These are phyloP conservation scores for Pseudozyma sp. DNA, from an alignment of 1,284 basidiomycete genomes.

Conservation along the genomic window DNA sequence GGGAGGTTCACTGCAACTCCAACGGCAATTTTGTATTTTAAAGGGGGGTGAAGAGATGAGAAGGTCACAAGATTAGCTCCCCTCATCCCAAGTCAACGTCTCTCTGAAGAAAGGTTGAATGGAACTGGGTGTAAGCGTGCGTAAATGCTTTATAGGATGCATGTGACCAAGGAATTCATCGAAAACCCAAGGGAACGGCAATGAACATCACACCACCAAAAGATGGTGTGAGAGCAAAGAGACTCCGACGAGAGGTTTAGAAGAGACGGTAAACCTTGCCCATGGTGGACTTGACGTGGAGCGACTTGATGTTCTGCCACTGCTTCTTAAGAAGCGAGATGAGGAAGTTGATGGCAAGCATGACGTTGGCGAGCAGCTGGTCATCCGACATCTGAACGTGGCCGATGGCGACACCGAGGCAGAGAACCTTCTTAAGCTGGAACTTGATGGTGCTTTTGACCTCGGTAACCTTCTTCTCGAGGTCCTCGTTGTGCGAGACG, in stretches of 20 bases:
- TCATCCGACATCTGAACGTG: slow-evolving; percentile 98
- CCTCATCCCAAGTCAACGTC: slow-evolving; percentile 49
- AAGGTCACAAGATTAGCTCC: slow-evolving; percentile 54
- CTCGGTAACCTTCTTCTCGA: slow-evolving; percentile 90
- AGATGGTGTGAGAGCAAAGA: background rate
- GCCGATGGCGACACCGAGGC: slow-evolving; percentile 97
- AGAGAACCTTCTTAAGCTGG: slow-evolving; percentile 91
- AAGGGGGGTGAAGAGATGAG: slow-evolving; percentile 20
- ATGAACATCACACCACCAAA: background rate
- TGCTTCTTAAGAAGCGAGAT: slow-evolving; percentile 99
- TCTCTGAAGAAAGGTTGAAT: slow-evolving; percentile 15
- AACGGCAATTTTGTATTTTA: slow-evolving; percentile 45
- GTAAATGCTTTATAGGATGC: slow-evolving; percentile 50
- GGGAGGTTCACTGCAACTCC: slow-evolving; percentile 13
- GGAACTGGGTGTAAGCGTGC: slow-evolving; percentile 64
- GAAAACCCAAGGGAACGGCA: slow-evolving; percentile 5
- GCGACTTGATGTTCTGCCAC: slow-evolving; percentile 99
- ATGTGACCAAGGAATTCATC: slow-evolving; percentile 27
- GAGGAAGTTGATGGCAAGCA: slow-evolving; percentile 99
- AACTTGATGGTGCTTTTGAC: slow-evolving; percentile 91
- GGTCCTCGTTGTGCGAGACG: slow-evolving; percentile 91
- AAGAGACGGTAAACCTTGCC: slow-evolving; percentile 95
- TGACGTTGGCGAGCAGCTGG: slow-evolving; percentile 95
- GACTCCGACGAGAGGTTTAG: slow-evolving; percentile 72
- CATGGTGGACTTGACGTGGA: slow-evolving; percentile 99